Evolutionary conservation across 352 stramenopile species (phyloP).

Genomic region (Pythium scleroteichum): DNA sequence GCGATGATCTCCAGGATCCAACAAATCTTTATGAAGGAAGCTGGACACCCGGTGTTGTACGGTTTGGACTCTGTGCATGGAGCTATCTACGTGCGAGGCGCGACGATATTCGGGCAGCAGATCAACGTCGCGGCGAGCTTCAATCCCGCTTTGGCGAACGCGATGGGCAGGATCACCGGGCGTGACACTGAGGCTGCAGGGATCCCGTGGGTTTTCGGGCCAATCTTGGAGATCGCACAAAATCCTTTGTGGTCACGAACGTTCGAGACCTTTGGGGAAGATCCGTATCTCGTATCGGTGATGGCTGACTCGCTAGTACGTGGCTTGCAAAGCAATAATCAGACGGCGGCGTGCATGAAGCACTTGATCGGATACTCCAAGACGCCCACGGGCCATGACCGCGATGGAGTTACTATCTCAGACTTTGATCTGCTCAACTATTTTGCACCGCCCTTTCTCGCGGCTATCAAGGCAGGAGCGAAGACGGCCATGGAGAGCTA

Average conservation of each 20-base stretch:
- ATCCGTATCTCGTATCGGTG: constrained; percentile 77
- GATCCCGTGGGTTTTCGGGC: constrained; percentile 91
- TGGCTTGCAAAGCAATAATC: constrained; percentile 76
- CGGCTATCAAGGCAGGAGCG: constrained; percentile 73
- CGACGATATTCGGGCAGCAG: constrained; percentile 86
- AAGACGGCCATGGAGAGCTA: constrained; percentile 95
- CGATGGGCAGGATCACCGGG: constrained; percentile 70
- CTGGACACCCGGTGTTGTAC: constrained; percentile 75
- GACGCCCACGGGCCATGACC: constrained; percentile 81
- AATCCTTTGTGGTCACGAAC: constrained; percentile 89
- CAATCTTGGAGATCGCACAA: constrained; percentile 85
- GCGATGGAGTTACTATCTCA: constrained; percentile 65
- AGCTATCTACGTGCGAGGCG: constrained; percentile 82
- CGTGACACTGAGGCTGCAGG: constrained; percentile 85
- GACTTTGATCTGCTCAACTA: constrained; percentile 85
- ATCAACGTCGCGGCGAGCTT: constrained; percentile 90
- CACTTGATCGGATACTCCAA: constrained; percentile 90
- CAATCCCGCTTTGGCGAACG: constrained; percentile 73
- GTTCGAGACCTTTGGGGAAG: constrained; percentile 95
- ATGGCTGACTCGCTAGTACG: constrained; percentile 80
- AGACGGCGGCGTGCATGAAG: constrained; percentile 87
- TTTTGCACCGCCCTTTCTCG: constrained; percentile 85
- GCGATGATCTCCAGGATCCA: constrained; percentile 75
- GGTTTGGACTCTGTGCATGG: constrained; percentile 92
- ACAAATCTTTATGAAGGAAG: constrained; percentile 61